Base-by-base conservation (phyloP, 2,329 filamentous ascomycete species). In the Ophiostoma perfectum region DNA sequence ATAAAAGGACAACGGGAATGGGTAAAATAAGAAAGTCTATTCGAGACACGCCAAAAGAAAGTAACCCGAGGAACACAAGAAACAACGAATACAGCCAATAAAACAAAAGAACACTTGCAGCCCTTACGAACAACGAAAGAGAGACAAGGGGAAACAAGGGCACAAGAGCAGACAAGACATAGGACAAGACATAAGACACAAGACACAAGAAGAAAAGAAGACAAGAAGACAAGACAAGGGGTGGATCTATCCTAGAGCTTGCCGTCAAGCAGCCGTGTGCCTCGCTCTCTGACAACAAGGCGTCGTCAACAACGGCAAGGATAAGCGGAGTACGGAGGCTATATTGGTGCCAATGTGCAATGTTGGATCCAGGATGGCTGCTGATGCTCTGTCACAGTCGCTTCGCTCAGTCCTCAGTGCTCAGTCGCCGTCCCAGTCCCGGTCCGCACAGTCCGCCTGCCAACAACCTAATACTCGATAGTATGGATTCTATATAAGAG, bases 251-350 rank as follows among this genome's bases (percentile, higher is more conserved):
- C 49, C 18, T 55, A 5, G 8, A 12, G 49, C 49, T 27, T 18
- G n/a, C 11, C 27, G 49, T 55, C 49, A 55, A 55, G 49, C 49
- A 16, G 18, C 7, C 49, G n/a, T 18, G 14, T 27, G 49, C 49
- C 14, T 3, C 18, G 18, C n/a, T 55, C 49, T 55, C 49, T 55
- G 49, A 55, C 49, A 18, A 55, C 27, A 1, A 27, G 27, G 49
- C 49, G 49, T 55, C 49, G 49, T 55, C 49, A 55, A 27, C 27
- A 27, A 55, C 49, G 49, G 49, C 49, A 55, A 55, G 49, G 49
- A 55, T 55, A 55, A 55, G 49, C 49, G 49, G 49, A 27, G 27
- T 27, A 27, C 27, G 27, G 27, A 27, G 27, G 27, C 27, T 27
- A 27, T 27, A 27, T 27, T 27, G 27, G 27, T 27, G 27, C 27